Base-by-base conservation (phyloP, 371 early-diverging fungal species). In the Mucor indicus region DNA sequence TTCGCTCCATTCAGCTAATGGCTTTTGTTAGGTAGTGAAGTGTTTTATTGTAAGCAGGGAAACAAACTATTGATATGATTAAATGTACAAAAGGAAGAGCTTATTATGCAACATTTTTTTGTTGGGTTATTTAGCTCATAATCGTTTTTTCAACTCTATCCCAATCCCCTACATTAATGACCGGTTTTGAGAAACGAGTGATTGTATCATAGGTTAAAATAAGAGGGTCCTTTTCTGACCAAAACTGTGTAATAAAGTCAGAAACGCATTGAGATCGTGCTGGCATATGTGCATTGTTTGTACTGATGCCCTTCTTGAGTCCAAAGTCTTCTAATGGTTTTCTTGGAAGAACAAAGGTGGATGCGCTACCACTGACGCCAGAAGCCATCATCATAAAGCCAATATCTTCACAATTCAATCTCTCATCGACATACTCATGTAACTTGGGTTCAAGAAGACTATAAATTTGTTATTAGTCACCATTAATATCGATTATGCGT, bases 351-450 rank as follows among this genome's bases (percentile, higher is more conserved):
- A 76, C 74, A 41, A 39, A 54, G 3, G 53, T 47, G 9, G 69
- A 46, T 1, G 55, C 37, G 10, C 49, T 44, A n/a, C 54, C 54
- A 2, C 67, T 56, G 19, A 69, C 24, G 4, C 74, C 77, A 22
- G 65, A 54, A 3, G 59, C 72, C 63, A 77, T 53, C 60, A 77
- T 56, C n/a, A 61, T 49, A 38, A 74, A 64, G 1, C 64, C 72
- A 44, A 77, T 60, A 36, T 77, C 77, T 43, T 77, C 77, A 42
- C 77, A 77, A 43, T 77, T 77, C 6, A 64, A 27, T 22, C 49
- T 44, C 2, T 32, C 27, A 45, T 77, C 77, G 3, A 77, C 52
- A 20, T 25, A 43, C 17, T 47, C 56, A 45, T 77, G 77, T 24
- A 77, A 23, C 11, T 43, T 33, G 7, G 54, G 54, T 17, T 65